Evolutionary conservation across 768 basidiomycete genomes (phyloP).

Genomic region (Leccinum pellstonianum): DNA sequence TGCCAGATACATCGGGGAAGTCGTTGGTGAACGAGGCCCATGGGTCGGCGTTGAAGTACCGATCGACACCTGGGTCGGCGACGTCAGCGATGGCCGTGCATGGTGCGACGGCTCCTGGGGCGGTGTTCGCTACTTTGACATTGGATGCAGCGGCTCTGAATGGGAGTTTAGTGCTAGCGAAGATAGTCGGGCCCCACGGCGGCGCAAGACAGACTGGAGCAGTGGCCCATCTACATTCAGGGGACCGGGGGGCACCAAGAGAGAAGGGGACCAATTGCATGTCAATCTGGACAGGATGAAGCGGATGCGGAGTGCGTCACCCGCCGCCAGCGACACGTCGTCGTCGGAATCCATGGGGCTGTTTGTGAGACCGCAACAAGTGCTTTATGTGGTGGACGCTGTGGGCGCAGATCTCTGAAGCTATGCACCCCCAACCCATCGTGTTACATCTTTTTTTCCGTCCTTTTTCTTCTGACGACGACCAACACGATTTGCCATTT

Average conservation of each 20-base stretch:
- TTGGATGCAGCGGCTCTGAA: conserved; percentile 53
- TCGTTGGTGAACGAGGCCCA: conserved; percentile 74
- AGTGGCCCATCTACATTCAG: conserved; percentile 38
- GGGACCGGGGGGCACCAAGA: conserved; percentile 39
- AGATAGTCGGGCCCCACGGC: conserved; percentile 28
- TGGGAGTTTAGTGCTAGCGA: conserved; percentile 62
- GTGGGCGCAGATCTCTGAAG: conserved; percentile 61
- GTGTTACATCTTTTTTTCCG: background rate
- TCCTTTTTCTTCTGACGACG: conserved; percentile 5
- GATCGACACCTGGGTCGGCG: conserved; percentile 50
- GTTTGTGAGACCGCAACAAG: conserved; percentile 84
- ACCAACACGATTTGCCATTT: conserved; percentile 6
- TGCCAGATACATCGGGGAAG: conserved; percentile 86
- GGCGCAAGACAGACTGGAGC: conserved; percentile 26
- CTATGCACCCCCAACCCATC: background rate
- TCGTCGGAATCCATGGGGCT: conserved; percentile 65
- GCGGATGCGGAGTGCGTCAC: conserved; percentile 66
- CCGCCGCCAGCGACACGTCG: conserved; percentile 59
- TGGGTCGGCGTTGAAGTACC: conserved; percentile 95
- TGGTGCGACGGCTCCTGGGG: conserved; percentile 88
- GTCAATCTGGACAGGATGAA: conserved; percentile 45
- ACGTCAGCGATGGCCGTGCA: conserved; percentile 58
- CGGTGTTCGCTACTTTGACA: conserved; percentile 82
- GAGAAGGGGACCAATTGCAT: conserved; percentile 56
- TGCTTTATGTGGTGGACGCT: conserved; percentile 84